Evolutionary conservation across 2,329 filamentous ascomycete species (phyloP), one percentile per base, ranked within the genome.

Genomic region (Fusarium metavorans): DNA sequence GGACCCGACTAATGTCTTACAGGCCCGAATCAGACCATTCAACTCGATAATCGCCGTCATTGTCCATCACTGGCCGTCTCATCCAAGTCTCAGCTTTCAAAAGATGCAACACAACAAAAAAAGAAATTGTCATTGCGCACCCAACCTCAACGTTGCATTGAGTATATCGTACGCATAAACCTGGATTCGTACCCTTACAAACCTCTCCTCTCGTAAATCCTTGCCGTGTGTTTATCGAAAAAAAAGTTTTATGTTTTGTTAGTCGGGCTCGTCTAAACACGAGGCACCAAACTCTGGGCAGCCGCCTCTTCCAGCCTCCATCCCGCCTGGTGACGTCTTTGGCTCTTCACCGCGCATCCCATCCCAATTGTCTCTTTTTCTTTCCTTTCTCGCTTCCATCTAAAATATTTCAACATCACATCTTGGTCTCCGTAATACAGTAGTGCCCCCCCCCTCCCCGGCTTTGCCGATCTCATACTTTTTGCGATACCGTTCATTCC

Each of bases 261-360:
- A 16, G 43, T 14, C 23, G 13, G 32, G 52, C 52, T 41, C 41
- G 35, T 30, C 23, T 16, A 56, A 56, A 35, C 32, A 50, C 27
- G 32, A 63, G 32, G 35, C 48, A 68, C 63, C 50, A 73, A 73
- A 74, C 71, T 74, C 57, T 68, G 50, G 27, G 62, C 58, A 11
- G 71, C 59, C 71, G 48, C 48, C 48, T 54, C 48, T 54, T 54
- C 48, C 48, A 54, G 27, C 11, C 48, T 48, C 43, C 43, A 48
- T 48, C 43, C 43, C 43, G 23, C 43, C 27, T 45, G 43, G 64
- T 75, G 72, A 75, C 72, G 65, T 74, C 60, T 66, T 74, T 32
- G 5, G 32, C 27, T 54, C 60, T 68, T 74, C 71, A 68, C 63
- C 71, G 64, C 67, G 71, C 52, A 71, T 68, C 52, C 41, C 52